These are phyloP conservation scores for Dacryopinax spathularia DNA, from an alignment of 768 basidiomycete genomes.

Conservation along the genomic window DNA sequence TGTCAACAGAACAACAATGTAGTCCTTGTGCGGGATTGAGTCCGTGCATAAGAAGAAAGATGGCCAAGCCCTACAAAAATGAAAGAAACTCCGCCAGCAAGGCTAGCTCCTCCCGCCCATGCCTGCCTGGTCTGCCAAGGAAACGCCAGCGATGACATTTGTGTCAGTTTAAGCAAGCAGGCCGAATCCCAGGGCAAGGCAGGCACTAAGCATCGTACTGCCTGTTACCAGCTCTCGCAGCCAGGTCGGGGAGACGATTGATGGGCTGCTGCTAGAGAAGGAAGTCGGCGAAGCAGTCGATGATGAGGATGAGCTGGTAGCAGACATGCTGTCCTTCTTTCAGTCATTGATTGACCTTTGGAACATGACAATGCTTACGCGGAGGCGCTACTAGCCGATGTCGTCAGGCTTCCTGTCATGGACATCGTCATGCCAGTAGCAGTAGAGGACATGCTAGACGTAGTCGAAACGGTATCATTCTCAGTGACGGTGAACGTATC, in stretches of 20 bases:
- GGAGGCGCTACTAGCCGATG: neutral
- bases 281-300: neutral
- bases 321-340: neutral
- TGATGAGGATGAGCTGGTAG: neutral
- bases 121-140: neutral
- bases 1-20: neutral
- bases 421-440: neutral
- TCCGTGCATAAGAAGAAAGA: neutral
- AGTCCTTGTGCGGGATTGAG: neutral
- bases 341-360: neutral
- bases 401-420: neutral
- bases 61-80: neutral
- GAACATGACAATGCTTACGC: neutral
- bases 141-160: neutral
- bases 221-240: neutral
- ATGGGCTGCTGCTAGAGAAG: neutral
- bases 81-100: neutral
- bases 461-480: neutral
- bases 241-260: neutral
- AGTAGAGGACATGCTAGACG: neutral
- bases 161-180: neutral
- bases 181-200: neutral
- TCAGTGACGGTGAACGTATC: neutral
- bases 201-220: conserved; percentile 1
- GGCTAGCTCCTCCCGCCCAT: neutral